A percentile compares a stretch with the other conserved stretches of the same genome.
Conservation (phyloP, 1,139 yeast species). For the Pichia sp. region DNA sequence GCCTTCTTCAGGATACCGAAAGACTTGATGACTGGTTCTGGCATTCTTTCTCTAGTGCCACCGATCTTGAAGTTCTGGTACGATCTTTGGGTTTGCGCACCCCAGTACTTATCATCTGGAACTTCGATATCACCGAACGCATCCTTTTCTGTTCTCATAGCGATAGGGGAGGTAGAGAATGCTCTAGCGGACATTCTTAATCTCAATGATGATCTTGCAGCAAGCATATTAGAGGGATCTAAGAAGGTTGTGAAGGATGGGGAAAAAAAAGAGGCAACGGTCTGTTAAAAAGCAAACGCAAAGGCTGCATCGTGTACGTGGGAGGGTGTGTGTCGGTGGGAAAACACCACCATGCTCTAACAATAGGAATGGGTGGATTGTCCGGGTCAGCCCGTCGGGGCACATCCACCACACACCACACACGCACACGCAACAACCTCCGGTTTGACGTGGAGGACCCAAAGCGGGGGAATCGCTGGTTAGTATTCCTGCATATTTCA, state of each 20-base stretch:
- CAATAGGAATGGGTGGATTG: not conserved
- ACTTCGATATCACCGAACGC: slow-evolving; percentile 96
- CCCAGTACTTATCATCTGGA: slow-evolving; percentile 83
- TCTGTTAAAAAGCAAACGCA: not conserved
- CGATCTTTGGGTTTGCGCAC: slow-evolving; percentile 97
- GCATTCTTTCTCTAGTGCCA: slow-evolving; percentile 85
- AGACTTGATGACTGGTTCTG: slow-evolving; percentile 83
- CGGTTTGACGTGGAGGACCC: not conserved
- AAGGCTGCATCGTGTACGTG: not conserved
- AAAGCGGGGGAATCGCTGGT: not conserved
- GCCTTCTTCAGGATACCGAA: slow-evolving; percentile 94
- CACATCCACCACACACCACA: not conserved
- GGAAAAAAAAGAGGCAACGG: not conserved
- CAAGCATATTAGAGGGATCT: slow-evolving; percentile 16
- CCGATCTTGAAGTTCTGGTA: slow-evolving; percentile 93
- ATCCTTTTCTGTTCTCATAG: slow-evolving; percentile 74
- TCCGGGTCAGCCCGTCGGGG: not conserved
- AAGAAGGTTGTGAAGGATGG: not conserved
- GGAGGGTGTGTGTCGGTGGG: not conserved
- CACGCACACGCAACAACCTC: not conserved
- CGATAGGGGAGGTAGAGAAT: slow-evolving; percentile 29
- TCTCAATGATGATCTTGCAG: slow-evolving; percentile 19
- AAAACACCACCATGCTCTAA: not conserved
- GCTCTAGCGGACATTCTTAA: slow-evolving; percentile 23
- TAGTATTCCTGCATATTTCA: not conserved